phyloP scores from a whole-genome alignment of 1,284 basidiomycete species.

The Heterobasidion occidentale region DNA sequence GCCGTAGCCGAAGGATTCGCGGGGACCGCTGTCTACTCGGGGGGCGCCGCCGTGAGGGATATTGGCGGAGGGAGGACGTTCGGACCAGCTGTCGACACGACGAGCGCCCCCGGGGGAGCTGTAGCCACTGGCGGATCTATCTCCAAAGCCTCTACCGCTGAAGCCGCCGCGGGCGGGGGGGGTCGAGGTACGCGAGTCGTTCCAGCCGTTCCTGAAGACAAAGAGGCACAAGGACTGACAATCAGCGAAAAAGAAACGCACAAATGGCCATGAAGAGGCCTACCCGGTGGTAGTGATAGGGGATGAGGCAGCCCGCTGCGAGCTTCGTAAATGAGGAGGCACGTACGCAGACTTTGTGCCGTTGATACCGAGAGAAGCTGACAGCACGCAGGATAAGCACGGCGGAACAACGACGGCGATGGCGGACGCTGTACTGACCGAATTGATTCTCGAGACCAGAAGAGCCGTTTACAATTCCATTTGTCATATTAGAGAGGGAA shows the following conservation, averaged over 20 bases:
- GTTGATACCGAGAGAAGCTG: constrained; percentile 66
- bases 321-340: constrained; percentile 82
- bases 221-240: constrained; percentile 8
- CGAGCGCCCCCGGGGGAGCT: constrained; percentile 27
- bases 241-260: constrained; percentile 1
- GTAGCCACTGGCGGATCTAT: constrained; percentile 36
- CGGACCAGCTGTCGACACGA: constrained; percentile 40
- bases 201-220: constrained; percentile 55
- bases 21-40: constrained; percentile 33
- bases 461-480: constrained; percentile 78
- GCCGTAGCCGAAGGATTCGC: constrained; percentile 64
- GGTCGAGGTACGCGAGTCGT: constrained; percentile 57
- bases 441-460: constrained; percentile 78
- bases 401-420: constrained; percentile 7
- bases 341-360: constrained; percentile 80
- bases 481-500: constrained; percentile 64
- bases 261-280: constrained; percentile 18
- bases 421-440: constrained; percentile 40
- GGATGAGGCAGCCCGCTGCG: constrained; percentile 72
- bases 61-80: constrained; percentile 27
- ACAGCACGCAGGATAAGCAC: constrained; percentile 15
- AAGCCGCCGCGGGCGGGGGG: constrained; percentile 46
- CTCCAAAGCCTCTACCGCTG: constrained; percentile 32
- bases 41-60: constrained; percentile 21
- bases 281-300: constrained; percentile 43